A percentile compares a stretch with the other conserved stretches of the same genome.
phyloP scores from a whole-genome alignment of 306 rosid species.

The Rosa lucieae region DNA sequence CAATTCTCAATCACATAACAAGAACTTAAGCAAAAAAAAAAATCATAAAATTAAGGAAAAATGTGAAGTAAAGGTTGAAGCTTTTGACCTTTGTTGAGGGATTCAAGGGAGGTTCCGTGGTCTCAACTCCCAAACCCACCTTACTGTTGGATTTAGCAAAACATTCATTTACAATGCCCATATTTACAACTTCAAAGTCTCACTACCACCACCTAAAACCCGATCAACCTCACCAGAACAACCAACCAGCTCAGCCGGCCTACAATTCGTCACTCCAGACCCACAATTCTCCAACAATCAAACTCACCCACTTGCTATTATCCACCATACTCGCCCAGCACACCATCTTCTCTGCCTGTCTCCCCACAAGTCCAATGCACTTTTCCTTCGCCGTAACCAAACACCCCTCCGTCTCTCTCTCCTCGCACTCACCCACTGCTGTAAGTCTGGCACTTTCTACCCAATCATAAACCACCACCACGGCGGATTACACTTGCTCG shows the following conservation, averaged over 20 bases:
- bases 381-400: conserved; percentile 41
- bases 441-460: conserved; percentile 40
- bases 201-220: conserved; percentile 18
- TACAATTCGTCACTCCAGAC: conserved; percentile 35
- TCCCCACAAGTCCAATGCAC: conserved; percentile 51
- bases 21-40: no score
- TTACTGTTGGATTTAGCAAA: no score
- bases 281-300: conserved; percentile 27
- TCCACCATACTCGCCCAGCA: conserved; percentile 39
- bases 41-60: no score
- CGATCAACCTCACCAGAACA: conserved; percentile 30
- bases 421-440: conserved; percentile 66
- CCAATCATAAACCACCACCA: conserved; percentile 70
- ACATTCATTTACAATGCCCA: no score
- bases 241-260: conserved; percentile 51
- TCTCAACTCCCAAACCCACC: no score
- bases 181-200: no score
- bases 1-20: no score
- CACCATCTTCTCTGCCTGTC: conserved; percentile 44
- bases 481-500: conserved; percentile 57
- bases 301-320: conserved; percentile 12
- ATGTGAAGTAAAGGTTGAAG: no score
- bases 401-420: conserved; percentile 47
- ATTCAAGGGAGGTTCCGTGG: no score
- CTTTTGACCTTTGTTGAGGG: no score